Evolutionary conservation across 2,329 filamentous ascomycete species (phyloP).

Genomic region (Diaporthe destruens): DNA sequence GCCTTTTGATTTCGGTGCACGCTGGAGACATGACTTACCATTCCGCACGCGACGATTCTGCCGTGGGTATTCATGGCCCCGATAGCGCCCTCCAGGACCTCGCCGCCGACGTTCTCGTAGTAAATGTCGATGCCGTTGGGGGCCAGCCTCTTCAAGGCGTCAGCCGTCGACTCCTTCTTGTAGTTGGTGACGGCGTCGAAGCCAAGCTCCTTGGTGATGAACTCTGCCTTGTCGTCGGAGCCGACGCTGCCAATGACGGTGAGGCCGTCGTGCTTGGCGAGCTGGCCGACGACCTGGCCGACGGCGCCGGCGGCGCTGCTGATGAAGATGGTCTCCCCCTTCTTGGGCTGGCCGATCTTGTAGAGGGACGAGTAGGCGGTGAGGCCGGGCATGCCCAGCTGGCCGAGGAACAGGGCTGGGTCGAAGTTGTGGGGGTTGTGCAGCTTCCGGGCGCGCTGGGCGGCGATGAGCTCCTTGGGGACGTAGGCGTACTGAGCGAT

Average conservation of each 20-base stretch:
- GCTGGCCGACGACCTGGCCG: conserved; percentile 84
- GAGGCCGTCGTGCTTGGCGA: conserved; percentile 85
- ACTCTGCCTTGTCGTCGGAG: conserved; percentile 83
- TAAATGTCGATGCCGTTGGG: conserved; percentile 82
- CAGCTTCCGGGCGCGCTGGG: conserved; percentile 64
- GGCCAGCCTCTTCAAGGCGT: conserved; percentile 77
- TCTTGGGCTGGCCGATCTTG: conserved; percentile 78
- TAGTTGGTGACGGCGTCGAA: conserved; percentile 83
- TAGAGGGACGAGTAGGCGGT: conserved; percentile 70
- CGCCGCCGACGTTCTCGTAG: conserved; percentile 67
- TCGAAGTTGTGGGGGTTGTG: conserved; percentile 79
- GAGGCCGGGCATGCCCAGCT: conserved; percentile 66
- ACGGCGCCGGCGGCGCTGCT: conserved; percentile 85
- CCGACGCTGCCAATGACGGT: conserved; percentile 85
- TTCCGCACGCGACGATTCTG: conserved; percentile 73
- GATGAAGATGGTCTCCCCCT: conserved; percentile 85
- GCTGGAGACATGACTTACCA: conserved; percentile 59
- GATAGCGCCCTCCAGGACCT: conserved; percentile 62
- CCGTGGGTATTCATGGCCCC: conserved; percentile 69
- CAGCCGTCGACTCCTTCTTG: conserved; percentile 80
- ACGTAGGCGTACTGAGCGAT: conserved; percentile 78
- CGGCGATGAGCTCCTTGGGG: conserved; percentile 53
- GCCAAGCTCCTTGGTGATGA: conserved; percentile 64
- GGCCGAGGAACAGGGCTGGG: conserved; percentile 76
- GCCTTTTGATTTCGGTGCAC: background rate